Evolutionary conservation across 2,329 filamentous ascomycete species (phyloP), one percentile per base, ranked within the genome.

Genomic region (Calycina marina): DNA sequence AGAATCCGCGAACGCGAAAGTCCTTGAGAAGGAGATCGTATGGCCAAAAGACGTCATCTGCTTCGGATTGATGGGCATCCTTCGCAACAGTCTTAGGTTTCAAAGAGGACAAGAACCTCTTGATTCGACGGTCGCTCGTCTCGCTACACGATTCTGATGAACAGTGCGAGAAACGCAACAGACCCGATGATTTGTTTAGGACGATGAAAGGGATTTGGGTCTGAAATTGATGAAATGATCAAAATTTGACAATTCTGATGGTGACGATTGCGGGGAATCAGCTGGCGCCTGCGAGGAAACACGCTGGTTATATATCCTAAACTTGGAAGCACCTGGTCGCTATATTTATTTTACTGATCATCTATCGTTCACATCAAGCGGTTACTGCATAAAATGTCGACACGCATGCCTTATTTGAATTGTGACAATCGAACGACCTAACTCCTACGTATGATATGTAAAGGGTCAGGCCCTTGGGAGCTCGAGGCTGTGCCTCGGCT

Each of bases 21-120:
- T 46, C 42, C 13, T 18, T 10, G 5, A 37, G 37, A 4, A 46
- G 42, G 1, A 46, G 31, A 31, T 46, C 38, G 18, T 34, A 18
- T 11, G 40, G 43, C 43, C 41, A 45, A 22, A 36, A 43, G 12
- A 43, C 34, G 14, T 33, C 34, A 12, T 35, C 16, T 26, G 22
- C 11, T 14, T 25, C 22, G 14, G 25, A 11, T 14, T 31, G n/a
- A 14, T 26, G 22, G 9, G 13, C 18, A 13, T 31, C 15, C 17
- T 33, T 22, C 4, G 18, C 11, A 13, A 11, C 14, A n/a, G 13
- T 10, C 28, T 17, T 36, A 6, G 34, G 18, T 35, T 27, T 41
- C n/a, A 29, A 24, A 8, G 35, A 40, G 14, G 38, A 33, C 4
- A 37, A 14, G n/a, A n/a, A n/a, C n/a, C n/a, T n/a, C 17, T 31